These are phyloP conservation scores for Aspergillus carlsbadensis DNA, from an alignment of 495 filamentous ascomycete species.

Conservation along the genomic window DNA sequence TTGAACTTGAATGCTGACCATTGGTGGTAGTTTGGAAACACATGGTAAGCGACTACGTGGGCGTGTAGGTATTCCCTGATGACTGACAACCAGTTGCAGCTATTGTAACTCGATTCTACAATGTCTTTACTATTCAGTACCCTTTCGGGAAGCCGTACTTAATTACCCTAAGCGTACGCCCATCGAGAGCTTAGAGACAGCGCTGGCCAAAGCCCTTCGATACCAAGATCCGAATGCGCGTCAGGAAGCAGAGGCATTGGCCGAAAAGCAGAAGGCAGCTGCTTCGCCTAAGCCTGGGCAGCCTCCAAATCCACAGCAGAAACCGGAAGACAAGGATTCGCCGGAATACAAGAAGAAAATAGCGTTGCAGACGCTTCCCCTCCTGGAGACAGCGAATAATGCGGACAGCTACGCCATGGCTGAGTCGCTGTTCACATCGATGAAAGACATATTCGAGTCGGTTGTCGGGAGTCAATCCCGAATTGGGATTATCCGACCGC, in stretches of 20 bases:
- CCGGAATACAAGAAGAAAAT: conserved; percentile 97
- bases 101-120: conserved; percentile 99
- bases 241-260: conserved; percentile 42
- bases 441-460: conserved; percentile 96
- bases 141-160: conserved; percentile 92
- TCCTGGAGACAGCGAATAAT: conserved; percentile 79
- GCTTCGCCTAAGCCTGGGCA: conserved; percentile 44
- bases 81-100: conserved; percentile 42
- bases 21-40: conserved; percentile 80
- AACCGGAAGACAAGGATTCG: conserved; percentile 76
- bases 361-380: conserved; percentile 80
- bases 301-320: conserved; percentile 58
- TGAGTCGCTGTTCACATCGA: conserved; percentile 87
- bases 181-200: conserved; percentile 49
- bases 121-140: conserved; percentile 91
- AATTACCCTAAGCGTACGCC: conserved; percentile 76
- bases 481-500: conserved; percentile 88
- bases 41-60: conserved; percentile 65
- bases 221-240: conserved; percentile 44
- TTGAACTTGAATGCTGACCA: conserved; percentile 23
- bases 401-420: conserved; percentile 83
- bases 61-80: neutral
- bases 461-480: conserved; percentile 78
- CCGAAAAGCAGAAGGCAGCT: conserved; percentile 44
- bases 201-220: conserved; percentile 44